Base-by-base conservation (phyloP, 164 flowering plant species). In the Taxillus chinensis region DNA sequence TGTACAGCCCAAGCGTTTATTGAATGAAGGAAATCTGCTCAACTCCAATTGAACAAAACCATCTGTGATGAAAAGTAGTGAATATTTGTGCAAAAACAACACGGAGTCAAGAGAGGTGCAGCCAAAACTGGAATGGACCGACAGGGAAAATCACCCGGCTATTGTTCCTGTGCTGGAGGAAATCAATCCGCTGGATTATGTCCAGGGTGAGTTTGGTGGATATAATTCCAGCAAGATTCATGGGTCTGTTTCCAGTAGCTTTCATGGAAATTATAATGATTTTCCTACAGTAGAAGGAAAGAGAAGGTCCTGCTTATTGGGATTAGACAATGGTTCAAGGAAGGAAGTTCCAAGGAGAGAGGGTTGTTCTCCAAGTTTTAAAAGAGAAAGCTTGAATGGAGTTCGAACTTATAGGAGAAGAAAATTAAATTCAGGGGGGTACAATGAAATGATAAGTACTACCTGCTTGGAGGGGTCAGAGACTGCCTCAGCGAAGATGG, bases 1-100 rank as follows among this genome's bases (percentile, higher is more conserved):
- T 62, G 75, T 83, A 16, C 75, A 78, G 52, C 97, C 96, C 3
- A 89, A 90, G 46, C 85, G 96, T 45, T 85, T 74, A 62, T 57
- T 75, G 6, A 81, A 81, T 40, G 66, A 69, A 45, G 80, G 70
- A 69, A 65, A 56, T 51, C 52, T 58, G 37, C 27, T 75, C 41
- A 81, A 68, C 49, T 61, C 62, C 37, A 50, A 51, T 10, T 64
- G 51, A 41, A 64, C 45, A 43, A 56, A 50, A 27, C 2, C 5
- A 48, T 67, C 62, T 45, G 62, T 54, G 27, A 2, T 27, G 27
- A 27, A 27, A 27, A 15, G 39, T 17, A 13, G 2, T 7, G 61
- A 62, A 43, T 61, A 60, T 59, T n/a, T 38, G 7, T 12, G 14
- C 10, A 59, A 55, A 55, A 57, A 15, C 8, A 61, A 63, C 50